phyloP scores from a whole-genome alignment of 192 early-diverging fungal species.

The Backusella psychrophila region DNA sequence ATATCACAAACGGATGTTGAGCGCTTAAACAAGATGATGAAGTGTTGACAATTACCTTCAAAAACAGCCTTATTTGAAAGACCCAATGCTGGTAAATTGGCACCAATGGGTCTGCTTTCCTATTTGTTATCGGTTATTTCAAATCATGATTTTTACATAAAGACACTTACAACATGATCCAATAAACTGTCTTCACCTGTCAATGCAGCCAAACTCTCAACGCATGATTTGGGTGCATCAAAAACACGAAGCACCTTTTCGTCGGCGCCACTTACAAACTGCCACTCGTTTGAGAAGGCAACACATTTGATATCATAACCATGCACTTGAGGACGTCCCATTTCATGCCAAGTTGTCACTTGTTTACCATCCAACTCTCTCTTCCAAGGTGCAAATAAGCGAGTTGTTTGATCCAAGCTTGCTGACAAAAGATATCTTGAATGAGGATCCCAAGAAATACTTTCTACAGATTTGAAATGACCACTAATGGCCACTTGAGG shows the following conservation, averaged over 20 bases:
- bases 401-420: constrained; percentile 85
- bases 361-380: constrained; percentile 12
- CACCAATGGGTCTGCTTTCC: constrained; percentile 65
- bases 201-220: constrained; percentile 55
- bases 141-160: no score
- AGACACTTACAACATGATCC: constrained; percentile 36
- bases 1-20: no score
- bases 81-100: constrained; percentile 87
- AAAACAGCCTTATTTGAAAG: constrained; percentile 95
- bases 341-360: constrained; percentile 79
- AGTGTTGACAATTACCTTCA: constrained; percentile 19
- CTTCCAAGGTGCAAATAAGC: constrained; percentile 79
- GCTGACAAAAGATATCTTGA: constrained; percentile 72
- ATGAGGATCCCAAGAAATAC: constrained; percentile 79
- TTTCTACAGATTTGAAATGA: constrained; percentile 78
- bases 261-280: constrained; percentile 87
- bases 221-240: constrained; percentile 79
- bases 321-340: constrained; percentile 93
- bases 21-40: no score
- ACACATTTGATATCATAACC: constrained; percentile 92
- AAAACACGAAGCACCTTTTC: constrained; percentile 93
- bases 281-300: constrained; percentile 69
- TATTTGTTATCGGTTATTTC: neutral
- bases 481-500: constrained; percentile 75
- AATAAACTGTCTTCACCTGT: constrained; percentile 37